A percentile compares a stretch with the other conserved stretches of the same genome.
Evolutionary conservation across 345 rosid genomes (phyloP).

Genomic region (Syzygium aromaticum): DNA sequence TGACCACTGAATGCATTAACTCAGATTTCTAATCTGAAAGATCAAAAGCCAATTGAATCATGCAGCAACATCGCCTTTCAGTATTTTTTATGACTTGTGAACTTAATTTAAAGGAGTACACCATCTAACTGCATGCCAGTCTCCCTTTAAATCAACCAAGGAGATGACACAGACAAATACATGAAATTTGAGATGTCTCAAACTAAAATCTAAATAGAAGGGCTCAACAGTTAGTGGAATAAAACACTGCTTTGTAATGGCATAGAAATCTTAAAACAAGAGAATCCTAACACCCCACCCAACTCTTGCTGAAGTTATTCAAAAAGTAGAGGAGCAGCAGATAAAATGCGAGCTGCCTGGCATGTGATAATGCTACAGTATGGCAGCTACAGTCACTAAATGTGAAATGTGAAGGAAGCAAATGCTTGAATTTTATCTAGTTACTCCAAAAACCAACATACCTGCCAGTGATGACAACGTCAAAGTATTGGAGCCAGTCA

Average conservation of each 20-base stretch:
- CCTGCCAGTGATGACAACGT: constrained; percentile 97
- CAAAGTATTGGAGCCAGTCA: constrained; percentile 91
- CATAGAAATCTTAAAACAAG: not conserved
- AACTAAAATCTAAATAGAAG: not conserved
- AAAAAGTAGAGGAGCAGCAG: not conserved
- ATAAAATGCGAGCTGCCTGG: not conserved
- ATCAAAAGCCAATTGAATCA: not conserved
- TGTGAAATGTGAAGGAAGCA: not conserved
- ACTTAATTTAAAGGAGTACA: not conserved
- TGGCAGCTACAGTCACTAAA: not conserved
- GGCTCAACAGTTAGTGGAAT: not conserved
- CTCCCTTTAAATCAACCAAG: not conserved
- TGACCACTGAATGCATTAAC: not conserved
- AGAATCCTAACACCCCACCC: not conserved
- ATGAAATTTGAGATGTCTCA: not conserved
- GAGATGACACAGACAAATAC: not conserved
- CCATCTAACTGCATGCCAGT: not conserved
- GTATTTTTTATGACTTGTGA: not conserved
- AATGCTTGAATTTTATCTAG: not conserved
- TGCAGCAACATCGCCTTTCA: not conserved
- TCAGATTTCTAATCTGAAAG: not conserved
- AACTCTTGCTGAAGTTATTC: not conserved
- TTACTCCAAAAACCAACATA: constrained; percentile 8
- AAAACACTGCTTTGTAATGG: not conserved
- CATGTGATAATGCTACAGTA: not conserved